Evolutionary conservation across 805 yeast genomes (phyloP).

Genomic region (Ogataea nonfermentans): DNA sequence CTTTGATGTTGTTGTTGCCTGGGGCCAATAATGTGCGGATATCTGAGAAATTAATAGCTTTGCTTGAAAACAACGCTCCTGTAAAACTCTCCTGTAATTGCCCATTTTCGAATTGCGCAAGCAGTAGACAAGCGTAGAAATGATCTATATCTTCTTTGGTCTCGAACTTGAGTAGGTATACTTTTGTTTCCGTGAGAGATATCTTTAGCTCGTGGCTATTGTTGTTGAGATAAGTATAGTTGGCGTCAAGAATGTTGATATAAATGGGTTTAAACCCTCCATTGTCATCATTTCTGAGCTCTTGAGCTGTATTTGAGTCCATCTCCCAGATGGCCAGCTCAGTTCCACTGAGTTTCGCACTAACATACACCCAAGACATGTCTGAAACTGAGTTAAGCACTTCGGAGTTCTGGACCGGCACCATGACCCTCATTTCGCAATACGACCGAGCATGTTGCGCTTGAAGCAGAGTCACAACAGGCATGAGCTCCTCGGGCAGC

Average conservation of each 20-base stretch:
- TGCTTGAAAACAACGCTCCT: conserved; percentile 58
- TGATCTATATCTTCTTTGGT: conserved; percentile 27
- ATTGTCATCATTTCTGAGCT: conserved; percentile 30
- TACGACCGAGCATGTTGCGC: conserved; percentile 71
- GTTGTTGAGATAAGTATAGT: conserved; percentile 19
- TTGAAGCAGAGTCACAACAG: conserved; percentile 65
- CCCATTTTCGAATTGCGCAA: conserved; percentile 56
- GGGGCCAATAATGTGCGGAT: conserved; percentile 56
- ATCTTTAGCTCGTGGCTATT: conserved; percentile 21
- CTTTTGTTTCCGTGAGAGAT: conserved; percentile 26
- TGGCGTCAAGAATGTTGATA: conserved; percentile 50
- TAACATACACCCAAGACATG: conserved; percentile 26
- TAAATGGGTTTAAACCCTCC: conserved; percentile 49
- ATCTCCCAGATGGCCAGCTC: conserved; percentile 51
- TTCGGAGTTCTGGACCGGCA: conserved; percentile 21
- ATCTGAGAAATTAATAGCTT: conserved; percentile 56
- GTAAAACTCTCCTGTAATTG: conserved; percentile 62
- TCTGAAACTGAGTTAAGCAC: conserved; percentile 3
- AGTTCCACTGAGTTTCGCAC: conserved; percentile 44
- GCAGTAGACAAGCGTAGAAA: conserved; percentile 45
- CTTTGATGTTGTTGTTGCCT: conserved; percentile 44
- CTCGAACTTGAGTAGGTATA: conserved; percentile 26
- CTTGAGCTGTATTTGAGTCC: conserved; percentile 31
- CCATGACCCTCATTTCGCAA: conserved; percentile 36
- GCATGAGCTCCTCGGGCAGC: conserved; percentile 65